Percentiles rank a stretch among this genome's conserved stretches.
phyloP scores from a whole-genome alignment of 2,329 filamentous ascomycete genomes.

The Hymenoscyphus occultus region DNA sequence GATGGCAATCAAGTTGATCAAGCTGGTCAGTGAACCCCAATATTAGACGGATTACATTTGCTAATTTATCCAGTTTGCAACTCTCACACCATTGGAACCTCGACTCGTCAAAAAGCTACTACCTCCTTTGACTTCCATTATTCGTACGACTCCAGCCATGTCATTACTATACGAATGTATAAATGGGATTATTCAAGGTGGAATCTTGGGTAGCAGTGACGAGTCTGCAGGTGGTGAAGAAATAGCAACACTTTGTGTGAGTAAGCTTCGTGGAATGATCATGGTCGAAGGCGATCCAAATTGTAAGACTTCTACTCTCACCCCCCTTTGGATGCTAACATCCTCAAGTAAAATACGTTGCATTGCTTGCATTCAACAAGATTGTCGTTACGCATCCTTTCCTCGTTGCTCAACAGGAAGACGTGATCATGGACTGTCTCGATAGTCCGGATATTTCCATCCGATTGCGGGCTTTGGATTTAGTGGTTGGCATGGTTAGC shows the following conservation, averaged over 20 bases:
- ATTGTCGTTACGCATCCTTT: slow-evolving; percentile 86
- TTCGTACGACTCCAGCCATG: slow-evolving; percentile 94
- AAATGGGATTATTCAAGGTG: slow-evolving; percentile 95
- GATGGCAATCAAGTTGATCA: slow-evolving; percentile 99
- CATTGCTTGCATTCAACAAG: slow-evolving; percentile 89
- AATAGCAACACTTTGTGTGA: slow-evolving; percentile 87
- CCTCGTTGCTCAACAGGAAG: slow-evolving; percentile 87
- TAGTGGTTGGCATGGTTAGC: slow-evolving; percentile 92
- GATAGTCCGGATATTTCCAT: slow-evolving; percentile 96
- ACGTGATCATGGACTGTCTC: slow-evolving; percentile 94
- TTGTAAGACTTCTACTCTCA: slow-evolving; percentile 52
- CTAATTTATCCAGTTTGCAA: slow-evolving; percentile 68
- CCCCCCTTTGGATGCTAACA: slow-evolving; percentile 21
- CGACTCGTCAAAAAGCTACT: slow-evolving; percentile 87
- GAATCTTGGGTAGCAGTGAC: slow-evolving; percentile 81
- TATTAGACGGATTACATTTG: neutral
- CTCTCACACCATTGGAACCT: slow-evolving; percentile 87
- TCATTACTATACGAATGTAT: slow-evolving; percentile 98
- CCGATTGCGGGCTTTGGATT: slow-evolving; percentile 83
- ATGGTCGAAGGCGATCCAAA: slow-evolving; percentile 92
- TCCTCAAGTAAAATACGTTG: slow-evolving; percentile 85
- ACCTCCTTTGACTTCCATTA: slow-evolving; percentile 86
- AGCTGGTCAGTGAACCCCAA: slow-evolving; percentile 62
- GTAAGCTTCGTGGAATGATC: slow-evolving; percentile 90
- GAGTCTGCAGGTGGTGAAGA: slow-evolving; percentile 82